phyloP scores from a whole-genome alignment of 768 basidiomycete genomes.

The Coprinopsis cinerea region DNA sequence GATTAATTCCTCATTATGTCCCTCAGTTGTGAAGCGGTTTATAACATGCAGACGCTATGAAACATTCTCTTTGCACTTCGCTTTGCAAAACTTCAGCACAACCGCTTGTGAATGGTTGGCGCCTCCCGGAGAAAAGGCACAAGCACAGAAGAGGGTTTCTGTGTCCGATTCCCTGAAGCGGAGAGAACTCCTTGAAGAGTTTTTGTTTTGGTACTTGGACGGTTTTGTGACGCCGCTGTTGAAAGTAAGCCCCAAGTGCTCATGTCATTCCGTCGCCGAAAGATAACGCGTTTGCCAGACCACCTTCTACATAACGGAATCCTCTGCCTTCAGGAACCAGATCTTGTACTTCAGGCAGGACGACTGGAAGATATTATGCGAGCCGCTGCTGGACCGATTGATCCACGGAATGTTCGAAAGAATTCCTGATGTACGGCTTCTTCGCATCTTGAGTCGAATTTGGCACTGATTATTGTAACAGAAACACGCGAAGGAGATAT shows the following conservation, averaged over 20 bases:
- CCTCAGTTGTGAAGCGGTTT: conserved; percentile 66
- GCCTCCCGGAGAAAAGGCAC: conserved; percentile 32
- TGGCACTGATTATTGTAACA: conserved; percentile 21
- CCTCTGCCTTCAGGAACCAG: conserved; percentile 75
- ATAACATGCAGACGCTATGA: conserved; percentile 78
- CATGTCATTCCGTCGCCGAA: neutral
- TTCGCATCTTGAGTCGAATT: conserved; percentile 1
- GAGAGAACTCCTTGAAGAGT: conserved; percentile 78
- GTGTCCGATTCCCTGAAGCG: conserved; percentile 71
- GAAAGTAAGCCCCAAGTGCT: conserved; percentile 43
- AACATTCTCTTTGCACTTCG: conserved; percentile 63
- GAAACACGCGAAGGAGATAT: conserved; percentile 58
- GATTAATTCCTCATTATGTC: neutral
- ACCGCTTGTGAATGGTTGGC: conserved; percentile 78
- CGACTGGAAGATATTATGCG: conserved; percentile 83
- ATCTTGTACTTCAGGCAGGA: conserved; percentile 92
- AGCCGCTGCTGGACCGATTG: conserved; percentile 75
- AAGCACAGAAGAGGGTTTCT: conserved; percentile 42
- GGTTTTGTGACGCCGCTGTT: conserved; percentile 75
- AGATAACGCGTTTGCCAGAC: conserved; percentile 45
- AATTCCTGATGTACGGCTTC: conserved; percentile 52
- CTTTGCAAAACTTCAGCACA: conserved; percentile 72
- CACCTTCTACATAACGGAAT: conserved; percentile 91
- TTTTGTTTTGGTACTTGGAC: conserved; percentile 93
- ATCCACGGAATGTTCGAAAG: conserved; percentile 63